Conservation (phyloP, 2,329 filamentous ascomycete genomes). For the Neofusicoccum umdonicola region DNA sequence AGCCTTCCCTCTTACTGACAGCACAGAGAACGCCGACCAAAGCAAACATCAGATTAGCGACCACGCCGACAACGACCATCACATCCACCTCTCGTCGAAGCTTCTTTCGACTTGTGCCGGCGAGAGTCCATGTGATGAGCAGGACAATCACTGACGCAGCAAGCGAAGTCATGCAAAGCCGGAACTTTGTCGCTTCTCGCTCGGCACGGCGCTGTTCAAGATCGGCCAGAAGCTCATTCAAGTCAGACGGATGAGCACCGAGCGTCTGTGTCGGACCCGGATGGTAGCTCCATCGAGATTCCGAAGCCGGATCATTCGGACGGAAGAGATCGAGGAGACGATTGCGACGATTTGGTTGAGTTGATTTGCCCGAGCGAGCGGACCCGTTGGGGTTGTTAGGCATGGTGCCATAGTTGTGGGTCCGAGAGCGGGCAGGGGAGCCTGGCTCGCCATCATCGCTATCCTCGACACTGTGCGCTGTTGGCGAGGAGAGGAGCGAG, state of each 20-base stretch:
- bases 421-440: slow-evolving; percentile 24
- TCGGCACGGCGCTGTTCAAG: slow-evolving; percentile 29
- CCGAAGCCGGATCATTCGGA: background rate
- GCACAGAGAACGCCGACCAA: slow-evolving; percentile 61
- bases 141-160: slow-evolving; percentile 62
- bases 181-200: slow-evolving; percentile 34
- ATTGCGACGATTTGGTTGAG: background rate
- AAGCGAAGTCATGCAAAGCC: slow-evolving; percentile 52
- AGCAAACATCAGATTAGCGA: slow-evolving; percentile 64
- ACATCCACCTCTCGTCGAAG: slow-evolving; percentile 70
- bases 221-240: slow-evolving; percentile 10
- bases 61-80: slow-evolving; percentile 67
- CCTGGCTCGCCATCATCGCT: slow-evolving; percentile 23
- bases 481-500: slow-evolving; percentile 31
- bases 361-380: slow-evolving; percentile 18
- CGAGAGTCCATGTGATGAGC: slow-evolving; percentile 62
- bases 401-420: slow-evolving; percentile 29
- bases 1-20: slow-evolving; percentile 50
- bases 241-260: background rate
- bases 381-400: background rate
- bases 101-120: slow-evolving; percentile 66
- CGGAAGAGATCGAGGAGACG: slow-evolving; percentile 13
- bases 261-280: background rate
- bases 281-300: background rate
- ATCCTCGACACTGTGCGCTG: slow-evolving; percentile 19